Percentiles rank a stretch among this genome's conserved stretches.
Conservation (phyloP, 768 basidiomycete genomes). For the Trametes gibbosa region DNA sequence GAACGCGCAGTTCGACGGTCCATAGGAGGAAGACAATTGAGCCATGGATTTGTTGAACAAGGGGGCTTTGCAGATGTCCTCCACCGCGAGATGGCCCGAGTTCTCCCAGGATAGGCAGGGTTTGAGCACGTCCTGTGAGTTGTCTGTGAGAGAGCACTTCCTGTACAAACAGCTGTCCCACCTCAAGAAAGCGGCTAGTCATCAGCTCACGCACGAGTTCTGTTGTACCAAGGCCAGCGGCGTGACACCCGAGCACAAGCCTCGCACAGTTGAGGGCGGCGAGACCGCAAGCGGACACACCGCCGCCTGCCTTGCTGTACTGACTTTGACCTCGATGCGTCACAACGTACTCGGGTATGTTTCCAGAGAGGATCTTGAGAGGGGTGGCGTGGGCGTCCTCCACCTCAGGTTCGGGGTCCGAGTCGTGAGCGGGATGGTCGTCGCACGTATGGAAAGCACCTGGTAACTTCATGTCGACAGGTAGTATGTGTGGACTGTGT, state of each 20-base stretch:
- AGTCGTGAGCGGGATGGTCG: neutral
- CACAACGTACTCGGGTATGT: constrained; percentile 30
- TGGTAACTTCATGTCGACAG: no score
- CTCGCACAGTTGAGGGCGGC: constrained; percentile 66
- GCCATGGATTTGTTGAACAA: constrained; percentile 44
- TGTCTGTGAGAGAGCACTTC: no score
- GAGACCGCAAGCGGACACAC: constrained; percentile 59
- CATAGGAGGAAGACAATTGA: constrained; percentile 36
- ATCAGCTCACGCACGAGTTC: constrained; percentile 35
- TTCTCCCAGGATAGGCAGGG: constrained; percentile 58
- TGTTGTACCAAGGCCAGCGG: constrained; percentile 28
- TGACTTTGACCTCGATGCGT: constrained; percentile 55
- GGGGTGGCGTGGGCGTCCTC: neutral
- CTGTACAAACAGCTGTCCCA: constrained; percentile 11
- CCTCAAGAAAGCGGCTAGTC: constrained; percentile 36
- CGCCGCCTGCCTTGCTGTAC: constrained; percentile 40
- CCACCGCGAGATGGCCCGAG: constrained; percentile 53
- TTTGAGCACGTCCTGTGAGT: constrained; percentile 48
- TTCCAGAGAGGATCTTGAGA: neutral
- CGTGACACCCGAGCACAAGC: constrained; percentile 41
- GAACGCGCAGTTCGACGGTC: constrained; percentile 34
- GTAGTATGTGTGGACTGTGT: no score
- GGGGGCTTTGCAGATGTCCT: constrained; percentile 48
- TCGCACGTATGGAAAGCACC: neutral
- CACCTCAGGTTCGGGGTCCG: neutral